phyloP scores from a whole-genome alignment of 2,329 filamentous ascomycete genomes.

The Cercospora zeae-maydis region DNA sequence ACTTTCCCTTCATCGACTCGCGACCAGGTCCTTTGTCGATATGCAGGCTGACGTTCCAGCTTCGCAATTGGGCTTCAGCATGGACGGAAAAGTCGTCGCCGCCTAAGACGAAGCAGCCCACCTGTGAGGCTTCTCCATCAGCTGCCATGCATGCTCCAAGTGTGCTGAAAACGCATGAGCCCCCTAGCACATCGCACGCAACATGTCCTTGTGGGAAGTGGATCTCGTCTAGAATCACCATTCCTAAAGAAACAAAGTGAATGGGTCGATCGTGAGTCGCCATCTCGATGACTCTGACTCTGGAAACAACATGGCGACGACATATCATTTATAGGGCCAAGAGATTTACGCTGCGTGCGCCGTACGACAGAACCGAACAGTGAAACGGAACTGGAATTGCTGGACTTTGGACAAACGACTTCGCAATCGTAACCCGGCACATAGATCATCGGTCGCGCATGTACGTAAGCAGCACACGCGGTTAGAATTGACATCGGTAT shows the following conservation, averaged over 20 bases:
- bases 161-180: slow-evolving; percentile 12
- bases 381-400: neutral
- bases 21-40: slow-evolving; percentile 3
- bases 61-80: slow-evolving; percentile 5
- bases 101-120: slow-evolving; percentile 14
- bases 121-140: neutral
- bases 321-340: neutral
- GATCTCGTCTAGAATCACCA: slow-evolving; percentile 19
- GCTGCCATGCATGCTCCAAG: slow-evolving; percentile 14
- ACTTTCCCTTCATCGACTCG: slow-evolving; percentile 14
- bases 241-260: slow-evolving; percentile 12
- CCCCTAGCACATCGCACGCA: slow-evolving; percentile 12
- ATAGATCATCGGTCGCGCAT: neutral
- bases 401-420: neutral
- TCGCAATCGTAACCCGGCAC: neutral
- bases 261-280: slow-evolving; percentile 1
- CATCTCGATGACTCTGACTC: slow-evolving; percentile 9
- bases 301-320: neutral
- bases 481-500: neutral
- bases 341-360: neutral
- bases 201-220: slow-evolving; percentile 11
- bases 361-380: neutral
- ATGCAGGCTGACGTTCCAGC: slow-evolving; percentile 12
- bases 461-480: neutral
- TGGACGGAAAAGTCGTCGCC: slow-evolving; percentile 17